Conservation (phyloP, 441 rosid genomes). For the Cnidoscolus chayamansa region DNA sequence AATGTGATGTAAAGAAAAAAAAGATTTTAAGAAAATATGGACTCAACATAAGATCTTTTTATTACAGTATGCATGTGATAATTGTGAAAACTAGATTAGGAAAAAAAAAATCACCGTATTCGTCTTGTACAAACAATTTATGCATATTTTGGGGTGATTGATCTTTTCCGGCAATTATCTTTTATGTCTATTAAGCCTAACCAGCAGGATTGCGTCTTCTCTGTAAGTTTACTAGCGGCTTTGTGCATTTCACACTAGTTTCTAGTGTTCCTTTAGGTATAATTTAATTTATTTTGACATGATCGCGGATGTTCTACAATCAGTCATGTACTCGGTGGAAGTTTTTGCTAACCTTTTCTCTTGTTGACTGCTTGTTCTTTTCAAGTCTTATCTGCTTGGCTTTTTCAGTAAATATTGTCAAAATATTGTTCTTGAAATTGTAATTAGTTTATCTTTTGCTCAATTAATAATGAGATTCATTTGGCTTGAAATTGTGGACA, state of each 20-base stretch:
- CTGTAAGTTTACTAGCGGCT: not conserved
- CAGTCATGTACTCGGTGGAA: not conserved
- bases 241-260: not conserved
- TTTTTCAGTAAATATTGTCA: not conserved
- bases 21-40: not conserved
- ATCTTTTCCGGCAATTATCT: no score
- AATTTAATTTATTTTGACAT: not conserved
- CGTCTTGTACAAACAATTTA: not conserved
- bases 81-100: not conserved
- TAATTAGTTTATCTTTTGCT: not conserved
- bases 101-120: not conserved
- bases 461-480: not conserved
- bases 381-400: not conserved
- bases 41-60: not conserved
- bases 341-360: not conserved
- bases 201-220: not conserved
- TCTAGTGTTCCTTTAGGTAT: not conserved
- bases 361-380: slow-evolving; percentile 3
- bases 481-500: not conserved
- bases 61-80: not conserved
- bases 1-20: not conserved
- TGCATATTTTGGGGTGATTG: no score
- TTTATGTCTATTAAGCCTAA: not conserved
- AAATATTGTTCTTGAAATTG: not conserved
- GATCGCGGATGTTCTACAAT: not conserved